Percentiles rank a stretch among this genome's conserved stretches.
These are phyloP conservation scores for Monosporascus sp. DNA, from an alignment of 2,329 filamentous ascomycete species.

Conservation along the genomic window DNA sequence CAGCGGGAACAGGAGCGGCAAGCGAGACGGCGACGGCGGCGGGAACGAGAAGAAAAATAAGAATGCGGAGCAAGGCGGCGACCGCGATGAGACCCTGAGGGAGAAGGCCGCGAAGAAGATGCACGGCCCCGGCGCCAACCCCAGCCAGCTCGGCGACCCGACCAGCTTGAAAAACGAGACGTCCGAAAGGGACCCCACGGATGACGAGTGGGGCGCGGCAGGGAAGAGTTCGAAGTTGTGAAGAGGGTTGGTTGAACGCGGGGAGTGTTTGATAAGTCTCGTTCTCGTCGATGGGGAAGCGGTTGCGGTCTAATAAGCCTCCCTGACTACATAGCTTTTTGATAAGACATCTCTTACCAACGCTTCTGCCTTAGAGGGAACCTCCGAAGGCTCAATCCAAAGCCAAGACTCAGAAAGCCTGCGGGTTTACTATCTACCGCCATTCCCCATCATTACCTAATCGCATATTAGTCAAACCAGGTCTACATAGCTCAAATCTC, in stretches of 20 bases:
- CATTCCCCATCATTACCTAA: neutral
- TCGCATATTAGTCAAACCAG: neutral
- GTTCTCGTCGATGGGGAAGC: too few species aligned
- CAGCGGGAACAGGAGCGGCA: neutral
- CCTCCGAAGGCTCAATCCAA: neutral
- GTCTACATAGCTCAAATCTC: too few species aligned
- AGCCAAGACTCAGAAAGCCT: neutral
- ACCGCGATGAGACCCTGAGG: slow-evolving; percentile 10
- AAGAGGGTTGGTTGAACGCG: neutral
- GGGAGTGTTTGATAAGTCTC: too few species aligned
- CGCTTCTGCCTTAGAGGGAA: too few species aligned
- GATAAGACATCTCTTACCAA: too few species aligned
- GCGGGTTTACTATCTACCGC: neutral
- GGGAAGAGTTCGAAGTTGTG: slow-evolving; percentile 22
- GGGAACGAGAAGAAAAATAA: neutral
- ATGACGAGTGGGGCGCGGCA: slow-evolving; percentile 15
- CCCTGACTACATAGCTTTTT: too few species aligned
- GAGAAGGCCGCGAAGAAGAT: slow-evolving; percentile 16
- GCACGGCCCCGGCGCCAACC: slow-evolving; percentile 18
- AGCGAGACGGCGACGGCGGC: neutral
- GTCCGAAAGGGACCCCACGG: slow-evolving; percentile 10
- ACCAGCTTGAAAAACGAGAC: slow-evolving; percentile 19
- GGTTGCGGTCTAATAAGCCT: too few species aligned
- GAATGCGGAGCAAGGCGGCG: neutral
- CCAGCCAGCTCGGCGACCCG: slow-evolving; percentile 19